Base-by-base conservation (phyloP, 2,329 filamentous ascomycete species). In the Penicillium sp. region DNA sequence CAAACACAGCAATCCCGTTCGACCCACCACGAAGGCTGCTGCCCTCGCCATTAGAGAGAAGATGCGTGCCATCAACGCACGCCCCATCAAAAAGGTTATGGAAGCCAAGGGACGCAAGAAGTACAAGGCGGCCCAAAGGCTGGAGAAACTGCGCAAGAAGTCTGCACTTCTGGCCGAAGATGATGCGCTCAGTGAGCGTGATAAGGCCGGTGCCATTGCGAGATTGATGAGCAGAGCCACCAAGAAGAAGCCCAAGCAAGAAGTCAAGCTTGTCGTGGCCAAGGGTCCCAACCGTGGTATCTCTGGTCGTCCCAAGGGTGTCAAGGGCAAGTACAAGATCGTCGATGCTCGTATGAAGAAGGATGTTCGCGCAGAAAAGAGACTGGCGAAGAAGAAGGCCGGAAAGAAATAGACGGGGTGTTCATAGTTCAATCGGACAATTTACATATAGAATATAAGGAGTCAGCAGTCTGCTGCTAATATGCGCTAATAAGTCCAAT, bases 131-230 rank as follows among this genome's bases (percentile, higher is more conserved):
- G 92, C 89, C 0, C 88, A 95, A 72, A 81, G 82, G 50, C 74
- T 99, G 27, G 93, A 99, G 80, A 96, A 95, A 76, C 76, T 99
- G 56, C 89, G 90, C 76, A 95, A 95, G 83, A 99, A 99, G 80
- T 89, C 84, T n/a, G 91, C 95, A 33, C 74, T 95, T 62, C 74
- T 99, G 42, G 86, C 85, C 16, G 88, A 90, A 50, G 92, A 95
- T 59, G 92, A 96, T 69, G 88, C 87, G 42, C 83, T 96, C 78
- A 95, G 88, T 12, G 93, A 99, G 77, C 90, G 90, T 74, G 95
- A 99, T 71, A 99, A 99, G 79, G 88, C 91, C 2, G 82, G 84
- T 56, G 86, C 80, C 53, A 96, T 99, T 63, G 74, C 82, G 22
- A 89, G 86, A 70, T 71, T 99, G 67, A 86, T 97, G 75, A 82